Conservation (phyloP, 352 stramenopile genomes). For the Phytopythium delawarense region DNA sequence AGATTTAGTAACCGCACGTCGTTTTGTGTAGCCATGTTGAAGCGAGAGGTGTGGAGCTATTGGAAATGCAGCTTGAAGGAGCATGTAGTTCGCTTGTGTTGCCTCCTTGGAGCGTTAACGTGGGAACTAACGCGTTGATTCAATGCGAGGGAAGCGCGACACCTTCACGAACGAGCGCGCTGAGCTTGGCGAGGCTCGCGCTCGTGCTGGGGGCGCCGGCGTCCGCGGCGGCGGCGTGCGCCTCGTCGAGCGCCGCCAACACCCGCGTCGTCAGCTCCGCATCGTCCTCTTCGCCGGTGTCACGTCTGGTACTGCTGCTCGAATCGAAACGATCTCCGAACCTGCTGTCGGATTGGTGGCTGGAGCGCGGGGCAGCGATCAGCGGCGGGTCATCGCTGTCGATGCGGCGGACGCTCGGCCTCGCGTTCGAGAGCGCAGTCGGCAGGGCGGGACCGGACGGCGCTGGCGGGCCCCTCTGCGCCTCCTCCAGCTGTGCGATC, state of each 20-base stretch:
- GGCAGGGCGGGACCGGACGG: slow-evolving; percentile 19
- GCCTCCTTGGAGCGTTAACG: neutral
- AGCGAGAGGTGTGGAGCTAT: neutral
- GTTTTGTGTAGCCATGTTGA: slow-evolving; percentile 1
- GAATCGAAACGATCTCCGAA: neutral
- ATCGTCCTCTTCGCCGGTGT: slow-evolving; percentile 34
- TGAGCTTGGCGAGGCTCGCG: slow-evolving; percentile 13
- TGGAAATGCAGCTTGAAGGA: neutral
- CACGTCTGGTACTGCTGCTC: slow-evolving; percentile 22
- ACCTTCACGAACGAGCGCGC: slow-evolving; percentile 26
- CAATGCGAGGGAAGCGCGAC: neutral
- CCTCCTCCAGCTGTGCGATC: slow-evolving; percentile 21
- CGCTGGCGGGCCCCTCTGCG: slow-evolving; percentile 3
- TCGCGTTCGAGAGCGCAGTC: slow-evolving; percentile 47
- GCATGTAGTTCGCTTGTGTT: too few species aligned
- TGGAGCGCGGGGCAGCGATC: slow-evolving; percentile 1
- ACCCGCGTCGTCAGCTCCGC: slow-evolving; percentile 51
- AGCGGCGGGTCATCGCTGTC: slow-evolving; percentile 17
- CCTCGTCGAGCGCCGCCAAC: slow-evolving; percentile 45
- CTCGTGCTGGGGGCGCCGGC: neutral
- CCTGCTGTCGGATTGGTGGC: neutral
- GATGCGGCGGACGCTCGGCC: slow-evolving; percentile 62
- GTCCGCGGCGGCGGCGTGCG: slow-evolving; percentile 2
- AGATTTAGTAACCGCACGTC: neutral
- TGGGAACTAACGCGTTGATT: neutral